Conservation (phyloP, 2,329 filamentous ascomycete species). For the Curvularia sp. region DNA sequence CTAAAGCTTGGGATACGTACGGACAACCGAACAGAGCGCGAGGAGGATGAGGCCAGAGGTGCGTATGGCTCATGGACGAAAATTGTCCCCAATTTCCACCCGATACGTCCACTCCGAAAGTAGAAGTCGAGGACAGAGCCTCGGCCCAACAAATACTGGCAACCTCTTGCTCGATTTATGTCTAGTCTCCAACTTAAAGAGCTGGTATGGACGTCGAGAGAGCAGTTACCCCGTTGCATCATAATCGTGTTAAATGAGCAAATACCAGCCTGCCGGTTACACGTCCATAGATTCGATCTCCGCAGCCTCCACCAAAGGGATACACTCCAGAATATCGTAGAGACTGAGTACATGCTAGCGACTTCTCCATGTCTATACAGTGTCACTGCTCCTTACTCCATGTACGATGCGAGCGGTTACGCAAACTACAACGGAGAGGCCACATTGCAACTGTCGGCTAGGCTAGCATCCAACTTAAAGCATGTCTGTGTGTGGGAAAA, state of each 20-base stretch:
- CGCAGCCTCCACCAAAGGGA: neutral
- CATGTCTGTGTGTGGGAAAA: constrained; percentile 1
- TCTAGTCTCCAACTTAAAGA: neutral
- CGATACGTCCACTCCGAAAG: neutral
- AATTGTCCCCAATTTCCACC: neutral
- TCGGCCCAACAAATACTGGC: neutral
- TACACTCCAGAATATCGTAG: neutral
- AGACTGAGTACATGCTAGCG: neutral
- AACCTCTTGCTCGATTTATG: neutral
- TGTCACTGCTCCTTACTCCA: neutral
- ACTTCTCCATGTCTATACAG: neutral
- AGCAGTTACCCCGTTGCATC: neutral
- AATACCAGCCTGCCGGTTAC: neutral
- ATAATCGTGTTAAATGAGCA: neutral
- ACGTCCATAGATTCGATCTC: neutral
- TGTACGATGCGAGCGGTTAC: neutral
- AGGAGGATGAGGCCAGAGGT: neutral
- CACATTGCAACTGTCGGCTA: neutral
- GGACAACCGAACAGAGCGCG: neutral
- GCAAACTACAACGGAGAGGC: constrained; percentile 1
- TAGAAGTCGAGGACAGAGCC: neutral
- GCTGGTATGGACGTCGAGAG: neutral
- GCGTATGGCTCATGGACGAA: constrained; percentile 1
- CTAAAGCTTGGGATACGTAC: neutral
- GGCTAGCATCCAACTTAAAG: constrained; percentile 1